Percentiles rank a stretch among this genome's conserved stretches.
Evolutionary conservation across 177 flowering plant genomes (phyloP).

Genomic region (Telopea speciosissima): DNA sequence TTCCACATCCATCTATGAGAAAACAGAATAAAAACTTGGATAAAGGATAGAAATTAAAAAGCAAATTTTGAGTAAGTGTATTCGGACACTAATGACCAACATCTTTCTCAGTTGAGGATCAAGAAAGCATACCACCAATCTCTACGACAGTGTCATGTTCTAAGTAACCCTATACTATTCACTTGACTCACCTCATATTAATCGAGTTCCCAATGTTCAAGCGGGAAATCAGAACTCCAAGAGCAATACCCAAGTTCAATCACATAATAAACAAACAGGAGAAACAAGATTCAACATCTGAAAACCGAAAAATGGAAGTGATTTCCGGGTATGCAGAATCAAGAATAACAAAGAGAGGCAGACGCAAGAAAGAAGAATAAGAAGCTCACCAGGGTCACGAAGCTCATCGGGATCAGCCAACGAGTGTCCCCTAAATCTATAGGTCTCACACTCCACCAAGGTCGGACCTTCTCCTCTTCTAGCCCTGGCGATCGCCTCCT

Average conservation of each 20-base stretch:
- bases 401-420: slow-evolving; percentile 99
- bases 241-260: background rate
- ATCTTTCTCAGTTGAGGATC: too few relatives aligned
- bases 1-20: too few relatives aligned
- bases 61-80: too few relatives aligned
- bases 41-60: too few relatives aligned
- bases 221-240: background rate
- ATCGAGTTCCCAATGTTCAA: background rate
- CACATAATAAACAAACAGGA: background rate
- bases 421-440: slow-evolving; percentile 92
- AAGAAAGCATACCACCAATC: too few relatives aligned
- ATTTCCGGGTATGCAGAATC: background rate
- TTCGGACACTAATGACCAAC: too few relatives aligned
- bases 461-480: slow-evolving; percentile 96
- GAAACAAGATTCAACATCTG: background rate
- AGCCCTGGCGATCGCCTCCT: slow-evolving; percentile 77
- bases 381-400: slow-evolving; percentile 75
- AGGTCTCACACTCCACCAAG: slow-evolving; percentile 90
- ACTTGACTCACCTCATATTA: background rate
- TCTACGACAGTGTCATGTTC: too few relatives aligned
- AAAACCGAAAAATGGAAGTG: background rate
- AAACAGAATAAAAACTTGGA: too few relatives aligned
- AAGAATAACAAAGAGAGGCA: background rate
- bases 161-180: too few relatives aligned
- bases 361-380: background rate